phyloP scores from a whole-genome alignment of 306 rosid genomes.

The Ochetophila trinervis region DNA sequence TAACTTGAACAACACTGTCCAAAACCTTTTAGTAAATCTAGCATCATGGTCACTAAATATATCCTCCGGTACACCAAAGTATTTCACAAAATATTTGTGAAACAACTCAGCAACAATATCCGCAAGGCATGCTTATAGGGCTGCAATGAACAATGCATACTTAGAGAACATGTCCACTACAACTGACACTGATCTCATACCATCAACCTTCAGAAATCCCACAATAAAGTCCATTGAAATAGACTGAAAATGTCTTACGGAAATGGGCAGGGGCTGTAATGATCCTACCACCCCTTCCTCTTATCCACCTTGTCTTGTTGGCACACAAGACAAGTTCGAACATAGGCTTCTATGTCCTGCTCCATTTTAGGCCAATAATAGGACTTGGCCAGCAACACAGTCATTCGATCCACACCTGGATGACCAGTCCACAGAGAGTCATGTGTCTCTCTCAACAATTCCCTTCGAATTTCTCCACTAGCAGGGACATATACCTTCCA shows the following conservation, averaged over 20 bases:
- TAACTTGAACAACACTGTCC: no score
- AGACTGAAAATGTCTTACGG: background rate
- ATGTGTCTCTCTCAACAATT: no score
- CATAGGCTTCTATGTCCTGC: background rate
- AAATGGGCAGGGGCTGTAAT: background rate
- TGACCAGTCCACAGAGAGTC: no score
- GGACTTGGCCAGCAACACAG: background rate
- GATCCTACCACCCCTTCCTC: background rate
- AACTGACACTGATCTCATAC: background rate
- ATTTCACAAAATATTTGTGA: background rate
- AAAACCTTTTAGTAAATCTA: no score
- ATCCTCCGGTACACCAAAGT: no score
- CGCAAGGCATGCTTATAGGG: no score
- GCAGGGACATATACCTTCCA: no score
- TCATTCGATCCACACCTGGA: background rate
- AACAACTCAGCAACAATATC: background rate
- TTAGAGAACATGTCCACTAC: slow-evolving; percentile 10
- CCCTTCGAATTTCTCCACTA: no score
- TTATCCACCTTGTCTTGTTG: background rate
- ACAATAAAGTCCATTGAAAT: background rate
- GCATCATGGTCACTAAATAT: no score
- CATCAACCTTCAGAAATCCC: background rate
- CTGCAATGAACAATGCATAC: background rate
- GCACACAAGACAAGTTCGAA: background rate
- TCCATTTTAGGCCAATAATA: background rate